Base-by-base conservation (phyloP, 192 early-diverging fungal species). In the Gryganskiella cystojenkinii region DNA sequence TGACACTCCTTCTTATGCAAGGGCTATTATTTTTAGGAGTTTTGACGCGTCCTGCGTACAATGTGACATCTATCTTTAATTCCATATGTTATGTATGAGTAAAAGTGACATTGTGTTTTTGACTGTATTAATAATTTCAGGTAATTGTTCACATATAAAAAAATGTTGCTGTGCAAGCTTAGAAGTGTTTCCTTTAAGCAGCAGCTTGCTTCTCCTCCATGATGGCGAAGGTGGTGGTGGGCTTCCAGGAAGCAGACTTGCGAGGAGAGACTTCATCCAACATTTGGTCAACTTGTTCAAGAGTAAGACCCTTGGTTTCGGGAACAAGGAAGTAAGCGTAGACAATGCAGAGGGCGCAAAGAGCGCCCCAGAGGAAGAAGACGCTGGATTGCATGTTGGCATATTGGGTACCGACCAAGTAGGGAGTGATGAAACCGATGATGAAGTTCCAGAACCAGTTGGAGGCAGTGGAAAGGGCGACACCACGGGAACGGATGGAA, bases 381-480 rank as follows among this genome's bases (percentile, higher is more conserved):
- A 90, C 70, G 61, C 81, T 87, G 59, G 79, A 73, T 25, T 81
- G 80, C 58, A 89, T 47, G 68, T 79, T 66, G 52, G 61, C 70
- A 31, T 83, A 54, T 27, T 71, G 14, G 56, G 42, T 59, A 56
- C 91, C 82, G 73, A 93, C 85, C 42, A 96, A 69, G 51, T 89
- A 87, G 7, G 95, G 95, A 31, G 87, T 86, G 55, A 90, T 76
- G 62, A 88, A 86, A 43, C 82, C 88, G 33, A 97, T 86, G 55
- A 90, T 46, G 81, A 88, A 90, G 85, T 95, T 96, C 79, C 89
- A 93, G 52, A 92, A 68, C 95, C 95, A 98, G 88, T 98, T 98
- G 56, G 93, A 88, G 25, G 94, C 88, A 37, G 94, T 96, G 34
- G 92, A 88, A 22, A 95, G 64, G 42, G 90, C 88, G 60, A 92